These are phyloP conservation scores for Forsythia viridissima DNA, from an alignment of 257 asterid species.

Conservation along the genomic window DNA sequence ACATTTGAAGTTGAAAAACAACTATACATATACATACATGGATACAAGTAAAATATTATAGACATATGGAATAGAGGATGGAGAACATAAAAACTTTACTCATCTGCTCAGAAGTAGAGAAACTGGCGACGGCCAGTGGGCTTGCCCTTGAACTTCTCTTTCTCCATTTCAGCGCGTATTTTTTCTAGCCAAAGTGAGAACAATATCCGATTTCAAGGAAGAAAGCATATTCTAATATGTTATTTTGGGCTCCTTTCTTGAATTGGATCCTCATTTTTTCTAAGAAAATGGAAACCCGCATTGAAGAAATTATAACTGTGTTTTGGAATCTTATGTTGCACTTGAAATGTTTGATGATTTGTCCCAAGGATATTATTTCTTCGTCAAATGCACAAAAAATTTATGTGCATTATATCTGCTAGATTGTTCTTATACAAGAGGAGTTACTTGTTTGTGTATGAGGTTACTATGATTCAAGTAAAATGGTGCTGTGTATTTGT, in stretches of 20 bases:
- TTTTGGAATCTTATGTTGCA: too few relatives aligned
- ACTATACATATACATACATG: too few relatives aligned
- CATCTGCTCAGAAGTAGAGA: constrained; percentile 55
- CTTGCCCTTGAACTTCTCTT: constrained; percentile 63
- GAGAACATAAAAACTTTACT: constrained; percentile 27
- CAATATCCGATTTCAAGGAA: constrained; percentile 12
- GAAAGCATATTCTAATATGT: constrained; percentile 29
- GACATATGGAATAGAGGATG: not conserved
- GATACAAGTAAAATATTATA: too few relatives aligned
- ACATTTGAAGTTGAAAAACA: not conserved
- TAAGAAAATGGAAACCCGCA: not conserved
- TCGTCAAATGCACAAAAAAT: too few relatives aligned
- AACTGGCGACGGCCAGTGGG: constrained; percentile 69
- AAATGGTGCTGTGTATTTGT: too few relatives aligned
- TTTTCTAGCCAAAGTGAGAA: not conserved
- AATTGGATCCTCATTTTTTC: constrained; percentile 31
- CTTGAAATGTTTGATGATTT: too few relatives aligned
- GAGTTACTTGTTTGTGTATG: too few relatives aligned
- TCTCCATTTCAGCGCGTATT: constrained; percentile 32
- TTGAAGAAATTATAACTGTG: too few relatives aligned
- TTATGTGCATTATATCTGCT: too few relatives aligned
- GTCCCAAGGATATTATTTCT: too few relatives aligned
- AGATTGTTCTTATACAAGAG: too few relatives aligned
- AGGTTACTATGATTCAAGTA: too few relatives aligned
- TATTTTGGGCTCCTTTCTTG: constrained; percentile 24